phyloP scores from a whole-genome alignment of 2,329 filamentous ascomycete species.

The Ophiostoma sp. region DNA sequence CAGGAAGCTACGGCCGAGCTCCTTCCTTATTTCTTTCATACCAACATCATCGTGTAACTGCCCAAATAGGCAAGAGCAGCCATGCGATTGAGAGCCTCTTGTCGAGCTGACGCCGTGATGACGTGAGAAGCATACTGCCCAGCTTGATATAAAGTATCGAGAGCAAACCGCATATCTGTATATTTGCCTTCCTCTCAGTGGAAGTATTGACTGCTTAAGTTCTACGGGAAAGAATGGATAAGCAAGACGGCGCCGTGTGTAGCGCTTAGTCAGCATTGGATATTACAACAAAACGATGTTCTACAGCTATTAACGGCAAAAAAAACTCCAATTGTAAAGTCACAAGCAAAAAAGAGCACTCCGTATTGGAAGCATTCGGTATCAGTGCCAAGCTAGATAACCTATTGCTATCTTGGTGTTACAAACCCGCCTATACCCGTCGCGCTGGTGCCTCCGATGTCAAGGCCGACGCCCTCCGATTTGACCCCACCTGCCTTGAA shows the following conservation, averaged over 20 bases:
- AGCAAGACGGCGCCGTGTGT: too few species aligned
- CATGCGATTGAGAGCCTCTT: neutral
- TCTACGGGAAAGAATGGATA: too few species aligned
- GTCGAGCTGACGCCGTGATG: neutral
- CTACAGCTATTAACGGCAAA: neutral
- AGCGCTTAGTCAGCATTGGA: too few species aligned
- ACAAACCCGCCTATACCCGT: neutral
- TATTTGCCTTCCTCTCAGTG: too few species aligned
- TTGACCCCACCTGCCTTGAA: neutral
- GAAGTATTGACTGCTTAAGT: too few species aligned
- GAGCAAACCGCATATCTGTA: too few species aligned
- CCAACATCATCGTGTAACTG: neutral
- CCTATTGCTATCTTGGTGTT: neutral
- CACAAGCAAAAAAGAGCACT: too few species aligned
- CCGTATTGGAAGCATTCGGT: neutral
- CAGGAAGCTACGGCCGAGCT: neutral
- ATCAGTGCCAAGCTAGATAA: neutral
- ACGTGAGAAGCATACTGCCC: too few species aligned
- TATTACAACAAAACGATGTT: too few species aligned
- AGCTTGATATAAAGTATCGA: too few species aligned
- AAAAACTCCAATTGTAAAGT: neutral
- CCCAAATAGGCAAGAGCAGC: conserved; percentile 5
- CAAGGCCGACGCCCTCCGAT: conserved; percentile 12
- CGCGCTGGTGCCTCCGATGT: conserved; percentile 5
- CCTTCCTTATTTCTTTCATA: neutral